Base-by-base conservation (phyloP, 1,284 basidiomycete species). In the Fomitiporia mediterranea region DNA sequence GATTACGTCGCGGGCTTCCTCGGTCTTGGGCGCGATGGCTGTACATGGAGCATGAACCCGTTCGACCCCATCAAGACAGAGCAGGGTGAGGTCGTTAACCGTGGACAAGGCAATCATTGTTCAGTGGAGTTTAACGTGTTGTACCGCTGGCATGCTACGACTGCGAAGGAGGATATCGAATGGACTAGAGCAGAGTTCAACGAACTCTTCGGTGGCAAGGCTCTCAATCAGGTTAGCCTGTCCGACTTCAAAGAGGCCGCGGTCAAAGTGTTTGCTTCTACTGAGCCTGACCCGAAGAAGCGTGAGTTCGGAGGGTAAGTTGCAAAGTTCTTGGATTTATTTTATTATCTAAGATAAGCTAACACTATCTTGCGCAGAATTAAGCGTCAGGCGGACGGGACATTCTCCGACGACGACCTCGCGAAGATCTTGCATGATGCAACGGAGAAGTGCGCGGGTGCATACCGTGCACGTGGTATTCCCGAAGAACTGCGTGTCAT, bases 61-160 rank as follows among this genome's bases (percentile, higher is more conserved):
- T 72, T 76, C 35, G 72, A 74, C 54, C 56, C 56, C 6, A 60
- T 60, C 50, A 48, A 32, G 3, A 53, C 43, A 13, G 11, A 56
- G 30, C 17, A 35, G 19, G 55, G 55, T 15, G 59, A 60, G 3
- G 28, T 60, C 13, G 57, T 67, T 13, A 55, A 56, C 1, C 69
- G 78, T 15, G 78, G 78, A 0, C 66, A 68, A 25, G 80, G 80
- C 6, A 80, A 80, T 60, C 72, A 76, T 55, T 69, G 68, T 56
- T 76, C 75, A 48, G 74, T 78, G 37, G 80, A 83, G 59, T 82
- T 82, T 66, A 80, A 79, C 62, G 59, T 79, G 15, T 68, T 81
- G 2, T 82, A 81, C 62, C 68, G 77, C 38, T 69, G 67, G 67
- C 70, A 70, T 61, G 58, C 65, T 23, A 62, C 66, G n/a, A 61